Percentiles rank a stretch among this genome's conserved stretches.
These are phyloP conservation scores for Monilinia aucupariae DNA, from an alignment of 2,329 filamentous ascomycete genomes.

Conservation along the genomic window DNA sequence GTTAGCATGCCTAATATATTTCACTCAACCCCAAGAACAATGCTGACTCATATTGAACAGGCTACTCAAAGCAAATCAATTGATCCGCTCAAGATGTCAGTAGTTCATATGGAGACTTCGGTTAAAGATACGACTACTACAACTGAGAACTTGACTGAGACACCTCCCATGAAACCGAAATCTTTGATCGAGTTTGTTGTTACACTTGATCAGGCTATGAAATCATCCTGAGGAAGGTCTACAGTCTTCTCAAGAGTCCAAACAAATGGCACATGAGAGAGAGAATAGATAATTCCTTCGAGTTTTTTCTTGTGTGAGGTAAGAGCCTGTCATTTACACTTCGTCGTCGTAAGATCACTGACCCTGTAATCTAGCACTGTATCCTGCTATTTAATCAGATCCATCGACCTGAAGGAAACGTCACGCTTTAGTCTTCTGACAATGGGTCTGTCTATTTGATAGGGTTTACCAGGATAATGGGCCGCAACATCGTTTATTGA, in stretches of 20 bases:
- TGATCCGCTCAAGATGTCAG: not conserved
- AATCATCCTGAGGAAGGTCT: not conserved
- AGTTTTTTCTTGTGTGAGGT: not conserved
- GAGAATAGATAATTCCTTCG: not conserved
- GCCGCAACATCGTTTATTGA: no score
- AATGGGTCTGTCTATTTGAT: not conserved
- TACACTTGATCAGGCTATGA: no score
- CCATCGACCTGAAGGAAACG: no score
- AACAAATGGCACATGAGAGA: not conserved
- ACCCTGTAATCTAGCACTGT: not conserved
- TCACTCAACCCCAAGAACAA: not conserved
- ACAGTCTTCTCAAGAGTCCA: no score
- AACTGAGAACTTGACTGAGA: not conserved
- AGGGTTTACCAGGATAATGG: no score
- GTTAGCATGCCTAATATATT: not conserved
- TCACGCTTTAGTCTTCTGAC: not conserved
- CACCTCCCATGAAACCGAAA: no score
- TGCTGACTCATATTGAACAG: not conserved
- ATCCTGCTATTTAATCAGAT: not conserved
- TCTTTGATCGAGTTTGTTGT: not conserved
- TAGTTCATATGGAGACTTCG: not conserved
- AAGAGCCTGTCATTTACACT: not conserved
- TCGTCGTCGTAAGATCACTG: not conserved
- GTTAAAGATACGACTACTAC: not conserved
- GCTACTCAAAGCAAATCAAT: not conserved